Percentiles rank a stretch among this genome's conserved stretches.
Evolutionary conservation across 805 yeast genomes (phyloP).

Genomic region (Lipomyces chichibuensis): DNA sequence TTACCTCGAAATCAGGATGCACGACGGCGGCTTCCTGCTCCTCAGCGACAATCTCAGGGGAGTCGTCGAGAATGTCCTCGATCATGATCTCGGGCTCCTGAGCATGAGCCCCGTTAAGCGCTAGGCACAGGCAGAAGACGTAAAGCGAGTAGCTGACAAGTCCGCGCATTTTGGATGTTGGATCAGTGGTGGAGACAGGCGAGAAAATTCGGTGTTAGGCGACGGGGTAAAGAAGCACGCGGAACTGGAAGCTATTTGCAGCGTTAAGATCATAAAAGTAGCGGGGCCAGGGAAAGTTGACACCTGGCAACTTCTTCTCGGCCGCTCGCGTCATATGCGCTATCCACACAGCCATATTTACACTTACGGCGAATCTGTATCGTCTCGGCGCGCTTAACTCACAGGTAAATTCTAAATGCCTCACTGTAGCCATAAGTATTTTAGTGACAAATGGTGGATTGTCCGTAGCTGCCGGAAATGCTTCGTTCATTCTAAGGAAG

Average conservation of each 20-base stretch:
- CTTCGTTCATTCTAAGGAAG: neutral
- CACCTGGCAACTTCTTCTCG: slow-evolving; percentile 1
- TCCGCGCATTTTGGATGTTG: slow-evolving; percentile 24
- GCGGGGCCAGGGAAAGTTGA: neutral
- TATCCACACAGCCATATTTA: neutral
- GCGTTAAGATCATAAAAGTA: neutral
- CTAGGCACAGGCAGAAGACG: slow-evolving; percentile 19
- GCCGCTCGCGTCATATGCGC: neutral
- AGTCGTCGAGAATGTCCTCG: slow-evolving; percentile 17
- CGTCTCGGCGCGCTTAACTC: neutral
- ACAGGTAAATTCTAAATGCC: neutral
- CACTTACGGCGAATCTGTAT: neutral
- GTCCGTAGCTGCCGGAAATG: no score
- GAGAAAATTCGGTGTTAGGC: neutral
- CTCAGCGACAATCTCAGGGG: slow-evolving; percentile 1
- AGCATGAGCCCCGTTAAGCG: slow-evolving; percentile 19
- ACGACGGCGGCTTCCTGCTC: slow-evolving; percentile 9
- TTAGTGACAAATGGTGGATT: no score
- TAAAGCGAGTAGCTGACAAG: slow-evolving; percentile 20
- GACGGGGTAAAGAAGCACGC: slow-evolving; percentile 1
- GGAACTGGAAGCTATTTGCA: neutral
- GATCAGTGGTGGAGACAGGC: neutral
- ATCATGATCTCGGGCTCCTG: slow-evolving; percentile 24
- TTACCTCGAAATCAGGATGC: slow-evolving; percentile 24
- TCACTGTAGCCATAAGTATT: no score